Conservation (phyloP, 495 filamentous ascomycete genomes). For the Aspergillus steynii region DNA sequence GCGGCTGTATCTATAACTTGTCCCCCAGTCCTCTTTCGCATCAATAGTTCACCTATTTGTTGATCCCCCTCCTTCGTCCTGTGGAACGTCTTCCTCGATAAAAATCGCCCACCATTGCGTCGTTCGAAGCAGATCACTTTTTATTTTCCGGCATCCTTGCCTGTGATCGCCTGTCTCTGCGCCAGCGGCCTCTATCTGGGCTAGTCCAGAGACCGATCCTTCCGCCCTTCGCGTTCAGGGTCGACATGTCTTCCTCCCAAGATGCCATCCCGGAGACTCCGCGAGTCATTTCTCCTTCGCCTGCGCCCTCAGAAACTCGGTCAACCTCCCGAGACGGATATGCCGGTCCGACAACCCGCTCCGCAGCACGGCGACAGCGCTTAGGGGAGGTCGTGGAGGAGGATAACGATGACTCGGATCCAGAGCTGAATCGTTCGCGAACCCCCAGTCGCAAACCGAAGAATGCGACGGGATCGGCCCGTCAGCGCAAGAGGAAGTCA, state of each 20-base stretch:
- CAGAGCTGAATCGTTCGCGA: slow-evolving; percentile 44
- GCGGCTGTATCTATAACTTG: neutral
- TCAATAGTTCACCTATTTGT: neutral
- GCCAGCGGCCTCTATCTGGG: slow-evolving; percentile 52
- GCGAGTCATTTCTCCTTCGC: slow-evolving; percentile 70
- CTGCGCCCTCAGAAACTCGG: slow-evolving; percentile 57
- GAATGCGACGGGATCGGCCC: slow-evolving; percentile 19
- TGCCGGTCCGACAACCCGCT: slow-evolving; percentile 63
- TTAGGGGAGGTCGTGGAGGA: slow-evolving; percentile 46
- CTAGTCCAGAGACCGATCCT: slow-evolving; percentile 44
- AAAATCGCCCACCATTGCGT: slow-evolving; percentile 29
- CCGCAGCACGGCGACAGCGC: slow-evolving; percentile 55
- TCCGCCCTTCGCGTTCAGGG: slow-evolving; percentile 45
- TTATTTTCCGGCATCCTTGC: slow-evolving; percentile 26
- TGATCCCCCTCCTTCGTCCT: neutral
- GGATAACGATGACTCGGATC: slow-evolving; percentile 37
- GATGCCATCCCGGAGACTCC: slow-evolving; percentile 61
- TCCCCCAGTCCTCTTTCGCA: neutral
- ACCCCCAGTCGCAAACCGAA: slow-evolving; percentile 28
- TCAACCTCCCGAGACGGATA: slow-evolving; percentile 53
- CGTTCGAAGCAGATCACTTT: slow-evolving; percentile 16
- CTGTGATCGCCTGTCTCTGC: slow-evolving; percentile 21
- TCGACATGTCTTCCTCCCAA: slow-evolving; percentile 47
- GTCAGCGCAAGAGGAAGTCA: slow-evolving; percentile 46
- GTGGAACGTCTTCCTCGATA: slow-evolving; percentile 10